These are phyloP conservation scores for Tricholoma sp. DNA, from an alignment of 768 basidiomycete genomes.

Conservation along the genomic window DNA sequence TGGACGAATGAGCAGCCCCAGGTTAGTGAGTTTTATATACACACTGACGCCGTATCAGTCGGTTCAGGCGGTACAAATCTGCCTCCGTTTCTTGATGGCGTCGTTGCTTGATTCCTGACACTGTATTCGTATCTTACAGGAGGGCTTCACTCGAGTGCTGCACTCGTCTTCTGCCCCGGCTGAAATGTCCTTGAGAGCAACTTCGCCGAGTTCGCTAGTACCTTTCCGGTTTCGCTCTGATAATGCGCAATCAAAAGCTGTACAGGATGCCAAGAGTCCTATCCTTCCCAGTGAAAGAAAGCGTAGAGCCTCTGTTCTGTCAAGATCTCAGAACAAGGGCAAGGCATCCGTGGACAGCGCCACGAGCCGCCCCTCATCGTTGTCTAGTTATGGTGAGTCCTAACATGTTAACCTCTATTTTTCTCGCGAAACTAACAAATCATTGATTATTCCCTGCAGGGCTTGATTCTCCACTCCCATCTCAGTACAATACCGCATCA, in stretches of 20 bases:
- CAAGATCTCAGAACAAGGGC: constrained; percentile 26
- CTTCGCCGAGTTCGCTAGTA: constrained; percentile 19
- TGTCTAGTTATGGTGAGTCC: constrained; percentile 16
- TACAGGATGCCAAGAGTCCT: constrained; percentile 11
- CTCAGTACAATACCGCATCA: constrained; percentile 18
- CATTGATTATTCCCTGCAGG: not conserved
- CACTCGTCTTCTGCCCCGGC: constrained; percentile 14
- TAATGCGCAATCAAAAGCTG: constrained; percentile 9
- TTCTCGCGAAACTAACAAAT: not conserved
- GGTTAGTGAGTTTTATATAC: constrained; percentile 7
- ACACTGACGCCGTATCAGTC: not conserved
- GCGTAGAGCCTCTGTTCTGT: constrained; percentile 18
- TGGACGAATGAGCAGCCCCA: constrained; percentile 10
- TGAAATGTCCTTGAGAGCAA: constrained; percentile 17
- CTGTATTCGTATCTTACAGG: not conserved
- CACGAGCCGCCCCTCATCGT: constrained; percentile 15
- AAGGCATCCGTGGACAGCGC: constrained; percentile 19
- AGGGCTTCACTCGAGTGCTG: constrained; percentile 16
- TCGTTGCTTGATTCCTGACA: constrained; percentile 13
- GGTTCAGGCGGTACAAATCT: constrained; percentile 14
- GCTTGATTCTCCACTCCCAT: constrained; percentile 16
- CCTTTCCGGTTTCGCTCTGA: constrained; percentile 20
- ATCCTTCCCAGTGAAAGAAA: constrained; percentile 14
- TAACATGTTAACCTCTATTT: not conserved
- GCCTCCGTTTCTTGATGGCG: constrained; percentile 15